Evolutionary conservation across 73 alveolate species (phyloP), one percentile per base, ranked within the genome.

Genomic region (Paraurostyla sp.): DNA sequence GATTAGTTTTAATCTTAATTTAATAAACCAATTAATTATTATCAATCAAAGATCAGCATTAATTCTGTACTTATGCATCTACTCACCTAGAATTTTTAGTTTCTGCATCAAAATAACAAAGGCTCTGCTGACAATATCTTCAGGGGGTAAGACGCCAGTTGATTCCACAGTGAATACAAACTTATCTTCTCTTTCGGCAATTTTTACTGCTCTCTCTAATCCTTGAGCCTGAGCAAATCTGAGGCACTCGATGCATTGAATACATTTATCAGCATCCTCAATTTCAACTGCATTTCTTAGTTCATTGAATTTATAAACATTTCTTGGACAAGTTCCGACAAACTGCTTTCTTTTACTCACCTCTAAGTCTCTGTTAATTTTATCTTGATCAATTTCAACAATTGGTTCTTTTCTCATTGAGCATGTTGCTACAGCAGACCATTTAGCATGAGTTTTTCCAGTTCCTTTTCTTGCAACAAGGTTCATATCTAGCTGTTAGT

Each of bases 391-490:
- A 38, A 83, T 40, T 83, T 91, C 89, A 29, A 97, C 94, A 60
- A 88, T 96, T 15, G 99, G 99, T 41, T 94, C 98, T 59, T 93
- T 97, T 73, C 94, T 92, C 90, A 97, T 82, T 27, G 96, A 83
- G 78, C 98, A 94, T 3, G 97, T 94, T 48, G 97, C 92, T 1
- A 96, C 98, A 0, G 99, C 98, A 43, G 96, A 89, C 99, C 99
- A 97, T 88, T 97, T 97, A 0, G 98, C 98, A 95, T 97, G 99
- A 80, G 90, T 92, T 85, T 96, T 97, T 22, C 99, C 99, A 29
- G 95, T 96, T 3, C 99, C 99, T 76, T 96, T 96, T 62, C 93
- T 95, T 2, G 98, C 99, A 25, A 97, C 94, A 59, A 96, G 85
- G 50, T 97, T 91, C 93, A 96, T 94, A 89, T 96, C 97, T 43